Evolutionary conservation across 2,329 filamentous ascomycete genomes (phyloP).

Genomic region (Juglanconis juglandina): DNA sequence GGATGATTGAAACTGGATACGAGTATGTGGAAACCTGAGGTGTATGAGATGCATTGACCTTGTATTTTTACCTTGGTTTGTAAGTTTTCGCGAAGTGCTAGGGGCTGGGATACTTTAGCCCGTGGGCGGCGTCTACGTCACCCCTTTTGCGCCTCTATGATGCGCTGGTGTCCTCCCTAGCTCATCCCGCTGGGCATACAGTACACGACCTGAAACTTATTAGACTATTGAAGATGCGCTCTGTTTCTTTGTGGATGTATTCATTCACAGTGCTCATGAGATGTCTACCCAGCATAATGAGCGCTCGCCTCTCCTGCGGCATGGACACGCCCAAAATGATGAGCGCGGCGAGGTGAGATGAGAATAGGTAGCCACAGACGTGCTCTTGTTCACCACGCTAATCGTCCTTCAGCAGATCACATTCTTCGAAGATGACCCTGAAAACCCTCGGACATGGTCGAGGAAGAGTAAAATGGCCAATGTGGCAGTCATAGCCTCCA

Average conservation of each 20-base stretch:
- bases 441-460: conserved; percentile 9
- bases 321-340: background rate
- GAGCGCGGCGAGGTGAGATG: conserved; percentile 3
- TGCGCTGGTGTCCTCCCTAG: background rate
- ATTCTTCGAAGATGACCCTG: conserved; percentile 10
- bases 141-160: background rate
- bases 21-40: background rate
- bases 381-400: background rate
- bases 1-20: conserved; percentile 15
- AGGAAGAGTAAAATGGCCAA: conserved; percentile 12
- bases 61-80: too few relatives aligned
- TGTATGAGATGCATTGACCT: background rate
- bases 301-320: conserved; percentile 11
- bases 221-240: background rate
- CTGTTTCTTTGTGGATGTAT: background rate
- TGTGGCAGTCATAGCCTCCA: conserved; percentile 15
- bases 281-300: conserved; percentile 13
- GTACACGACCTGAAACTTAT: background rate
- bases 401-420: background rate
- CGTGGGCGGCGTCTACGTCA: background rate
- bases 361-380: background rate
- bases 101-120: background rate
- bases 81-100: too few relatives aligned
- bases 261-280: background rate
- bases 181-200: background rate